phyloP scores from a whole-genome alignment of 2,329 filamentous ascomycete genomes.

The Diaporthe citrichinensis region DNA sequence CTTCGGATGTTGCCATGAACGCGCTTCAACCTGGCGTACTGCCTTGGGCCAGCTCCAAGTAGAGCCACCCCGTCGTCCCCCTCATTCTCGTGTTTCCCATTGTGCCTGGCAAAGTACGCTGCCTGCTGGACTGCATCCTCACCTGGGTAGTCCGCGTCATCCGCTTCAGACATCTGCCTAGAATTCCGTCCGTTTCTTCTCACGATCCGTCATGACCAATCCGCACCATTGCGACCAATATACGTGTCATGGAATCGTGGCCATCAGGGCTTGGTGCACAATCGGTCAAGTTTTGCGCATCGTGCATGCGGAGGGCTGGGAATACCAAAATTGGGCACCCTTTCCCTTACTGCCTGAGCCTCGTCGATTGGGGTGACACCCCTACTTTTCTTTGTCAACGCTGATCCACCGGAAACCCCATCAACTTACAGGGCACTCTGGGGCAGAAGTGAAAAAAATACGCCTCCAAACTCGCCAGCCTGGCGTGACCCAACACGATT shows the following conservation, averaged over 20 bases:
- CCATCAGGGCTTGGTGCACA: background rate
- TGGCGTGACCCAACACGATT: constrained; percentile 17
- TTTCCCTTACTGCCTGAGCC: constrained; percentile 24
- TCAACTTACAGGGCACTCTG: background rate
- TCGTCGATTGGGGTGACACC: background rate
- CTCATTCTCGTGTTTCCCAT: background rate
- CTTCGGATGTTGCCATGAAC: constrained; percentile 5
- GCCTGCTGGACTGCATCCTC: constrained; percentile 5
- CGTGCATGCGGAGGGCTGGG: background rate
- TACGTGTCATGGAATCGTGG: background rate
- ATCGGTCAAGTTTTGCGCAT: background rate
- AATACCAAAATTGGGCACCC: background rate
- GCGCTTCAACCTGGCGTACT: background rate
- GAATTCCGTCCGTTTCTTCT: background rate
- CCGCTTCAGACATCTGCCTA: constrained; percentile 29
- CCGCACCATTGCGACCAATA: background rate
- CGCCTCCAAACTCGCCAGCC: background rate
- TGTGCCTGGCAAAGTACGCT: constrained; percentile 6
- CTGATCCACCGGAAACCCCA: background rate
- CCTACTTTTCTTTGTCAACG: constrained; percentile 25
- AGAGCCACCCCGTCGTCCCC: background rate
- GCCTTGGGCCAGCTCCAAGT: constrained; percentile 8
- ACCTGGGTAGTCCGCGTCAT: constrained; percentile 5
- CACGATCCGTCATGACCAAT: background rate
- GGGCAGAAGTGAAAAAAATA: background rate